Evolutionary conservation across 441 rosid genomes (phyloP), one percentile per base, ranked within the genome.

Genomic region (Pelargonium fulgidum): DNA sequence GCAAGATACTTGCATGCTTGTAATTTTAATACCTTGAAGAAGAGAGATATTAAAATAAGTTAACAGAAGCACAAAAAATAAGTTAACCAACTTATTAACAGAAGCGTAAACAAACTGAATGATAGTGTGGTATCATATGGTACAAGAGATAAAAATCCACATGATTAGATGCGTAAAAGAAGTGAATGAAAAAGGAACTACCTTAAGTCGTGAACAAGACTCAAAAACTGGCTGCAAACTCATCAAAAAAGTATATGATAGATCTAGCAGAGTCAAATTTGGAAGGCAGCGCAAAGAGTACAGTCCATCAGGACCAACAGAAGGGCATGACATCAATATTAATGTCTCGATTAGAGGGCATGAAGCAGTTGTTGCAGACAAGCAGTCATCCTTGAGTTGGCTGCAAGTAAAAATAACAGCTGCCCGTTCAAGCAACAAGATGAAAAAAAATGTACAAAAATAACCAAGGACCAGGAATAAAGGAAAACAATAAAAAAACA

Each of bases 1-100:
- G 86, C 80, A 26, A 94, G 97, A 83, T 85, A 87, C 76, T 94
- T 94, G 89, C 99, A 94, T 4, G 99, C 97, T 81, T 92, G 99
- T 76, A 94, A 83, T 79, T 88, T 92, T 70, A 94, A 83, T 61
- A 94, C 96, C 98, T 94, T 65, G 72, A 69, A 64, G 72, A 73
- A 74, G 26, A 65, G 14, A 13, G 26, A 42, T 62, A 66, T 65
- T 45, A 67, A 12, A 72, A 33, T 10, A 44, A 14, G 26, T 11
- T 3, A 48, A 10, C 41, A 33, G 20, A 47, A 20, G 9, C 16
- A 42, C 44, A 36, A 58, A 3, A 0, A 70, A 72, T 3, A 44
- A 64, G 44, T 2, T 14, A 50, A 61, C 3, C 8, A 12, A 11
- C 19, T 19, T 17, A 50, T n/a, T 50, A 39, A 39, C 8, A 7